Evolutionary conservation across 1,284 basidiomycete species (phyloP).

Genomic region (Apiotrichum montevideense): DNA sequence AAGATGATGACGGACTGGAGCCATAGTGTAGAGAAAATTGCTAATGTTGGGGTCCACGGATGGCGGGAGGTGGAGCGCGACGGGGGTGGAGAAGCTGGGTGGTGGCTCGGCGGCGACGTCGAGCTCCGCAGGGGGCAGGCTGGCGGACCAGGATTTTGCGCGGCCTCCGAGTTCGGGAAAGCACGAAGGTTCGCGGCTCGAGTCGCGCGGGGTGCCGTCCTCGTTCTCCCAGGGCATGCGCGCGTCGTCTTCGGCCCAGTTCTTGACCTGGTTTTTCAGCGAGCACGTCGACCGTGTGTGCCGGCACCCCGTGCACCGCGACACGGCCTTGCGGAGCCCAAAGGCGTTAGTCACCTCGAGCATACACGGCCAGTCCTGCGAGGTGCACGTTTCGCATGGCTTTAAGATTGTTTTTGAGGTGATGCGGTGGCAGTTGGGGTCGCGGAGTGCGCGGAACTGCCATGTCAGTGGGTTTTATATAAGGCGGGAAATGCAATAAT

Average conservation of each 20-base stretch:
- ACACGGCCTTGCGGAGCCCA: neutral
- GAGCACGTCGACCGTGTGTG: constrained; percentile 2
- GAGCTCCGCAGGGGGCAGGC: too few relatives aligned
- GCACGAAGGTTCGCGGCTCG: neutral
- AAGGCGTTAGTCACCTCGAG: neutral
- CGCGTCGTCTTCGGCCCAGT: neutral
- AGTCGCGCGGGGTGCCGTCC: neutral
- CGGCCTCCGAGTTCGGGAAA: neutral
- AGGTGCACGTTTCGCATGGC: neutral
- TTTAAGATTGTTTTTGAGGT: neutral
- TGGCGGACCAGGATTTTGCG: too few relatives aligned
- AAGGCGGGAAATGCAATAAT: neutral
- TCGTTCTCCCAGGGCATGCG: neutral
- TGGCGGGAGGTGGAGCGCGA: too few relatives aligned
- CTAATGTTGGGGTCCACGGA: too few relatives aligned
- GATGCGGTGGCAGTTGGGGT: neutral
- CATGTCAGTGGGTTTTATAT: neutral
- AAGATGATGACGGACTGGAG: too few relatives aligned
- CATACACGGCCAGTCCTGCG: neutral
- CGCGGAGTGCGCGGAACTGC: neutral
- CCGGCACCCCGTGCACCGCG: neutral
- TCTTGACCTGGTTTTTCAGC: neutral
- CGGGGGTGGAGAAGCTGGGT: too few relatives aligned
- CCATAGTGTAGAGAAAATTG: too few relatives aligned
- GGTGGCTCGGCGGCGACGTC: too few relatives aligned